Evolutionary conservation across 331 rosid species (phyloP).

Genomic region (Rosa hybrid): DNA sequence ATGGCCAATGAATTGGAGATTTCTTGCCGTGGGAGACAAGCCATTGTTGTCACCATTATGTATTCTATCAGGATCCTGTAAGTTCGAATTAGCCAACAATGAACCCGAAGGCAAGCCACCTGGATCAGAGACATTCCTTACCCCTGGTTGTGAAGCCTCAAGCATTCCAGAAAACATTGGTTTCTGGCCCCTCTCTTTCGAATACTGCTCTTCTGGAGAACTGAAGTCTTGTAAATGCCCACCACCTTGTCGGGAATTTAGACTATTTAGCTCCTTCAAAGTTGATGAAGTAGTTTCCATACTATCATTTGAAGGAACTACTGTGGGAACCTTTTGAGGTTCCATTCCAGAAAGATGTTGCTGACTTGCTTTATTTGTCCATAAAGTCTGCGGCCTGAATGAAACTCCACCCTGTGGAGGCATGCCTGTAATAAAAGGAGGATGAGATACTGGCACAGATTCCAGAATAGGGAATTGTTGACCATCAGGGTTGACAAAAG

Average conservation of each 20-base stretch:
- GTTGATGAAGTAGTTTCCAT: conserved; percentile 27
- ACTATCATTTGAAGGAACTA: conserved; percentile 25
- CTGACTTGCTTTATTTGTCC: conserved; percentile 34
- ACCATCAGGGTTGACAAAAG: conserved; percentile 19
- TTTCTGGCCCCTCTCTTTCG: conserved; percentile 20
- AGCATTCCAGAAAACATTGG: conserved; percentile 22
- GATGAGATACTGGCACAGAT: conserved; percentile 34
- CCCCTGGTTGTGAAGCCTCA: conserved; percentile 28
- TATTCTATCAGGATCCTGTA: conserved; percentile 34
- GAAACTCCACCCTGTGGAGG: conserved; percentile 38
- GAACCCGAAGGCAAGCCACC: conserved; percentile 35
- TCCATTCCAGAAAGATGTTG: conserved; percentile 36
- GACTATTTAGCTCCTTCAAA: conserved; percentile 32
- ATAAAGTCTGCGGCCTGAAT: conserved; percentile 27
- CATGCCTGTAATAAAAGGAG: conserved; percentile 28
- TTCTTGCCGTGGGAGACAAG: conserved; percentile 29
- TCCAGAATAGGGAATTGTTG: conserved; percentile 45
- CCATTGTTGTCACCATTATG: conserved; percentile 22
- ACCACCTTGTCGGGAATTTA: conserved; percentile 15
- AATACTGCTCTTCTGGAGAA: conserved; percentile 24
- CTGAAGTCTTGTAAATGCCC: conserved; percentile 35
- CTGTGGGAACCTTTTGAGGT: conserved; percentile 16
- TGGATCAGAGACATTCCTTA: conserved; percentile 36
- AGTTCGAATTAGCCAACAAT: conserved; percentile 28
- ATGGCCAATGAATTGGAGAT: conserved; percentile 25